A percentile compares a stretch with the other conserved stretches of the same genome.
These are phyloP conservation scores for Nepenthes alata DNA, from an alignment of 179 eudicot genomes.

Conservation along the genomic window DNA sequence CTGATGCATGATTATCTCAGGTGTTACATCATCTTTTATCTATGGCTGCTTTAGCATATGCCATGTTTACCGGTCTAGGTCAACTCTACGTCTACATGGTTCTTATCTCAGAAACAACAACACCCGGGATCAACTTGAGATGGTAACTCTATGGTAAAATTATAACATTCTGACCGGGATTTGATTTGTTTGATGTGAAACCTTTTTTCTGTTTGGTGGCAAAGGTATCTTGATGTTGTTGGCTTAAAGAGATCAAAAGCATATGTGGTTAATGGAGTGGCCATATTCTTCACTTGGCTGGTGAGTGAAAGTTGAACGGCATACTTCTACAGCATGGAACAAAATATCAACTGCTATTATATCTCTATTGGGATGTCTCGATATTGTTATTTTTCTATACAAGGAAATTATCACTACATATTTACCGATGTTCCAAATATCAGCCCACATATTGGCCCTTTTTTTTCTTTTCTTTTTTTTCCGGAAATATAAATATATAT, in stretches of 20 bases:
- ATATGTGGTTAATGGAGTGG: slow-evolving; percentile 36
- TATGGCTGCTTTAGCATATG: slow-evolving; percentile 63
- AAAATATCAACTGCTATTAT: no score
- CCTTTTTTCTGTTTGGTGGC: slow-evolving; percentile 5
- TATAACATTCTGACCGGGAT: neutral
- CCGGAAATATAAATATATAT: no score
- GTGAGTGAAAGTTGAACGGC: slow-evolving; percentile 14
- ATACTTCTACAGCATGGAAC: neutral
- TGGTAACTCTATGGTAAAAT: slow-evolving; percentile 35
- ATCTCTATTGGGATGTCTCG: no score
- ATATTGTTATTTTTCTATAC: no score
- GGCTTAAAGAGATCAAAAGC: slow-evolving; percentile 35
- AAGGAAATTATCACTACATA: no score
- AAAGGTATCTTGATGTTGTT: slow-evolving; percentile 39
- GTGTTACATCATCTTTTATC: slow-evolving; percentile 83
- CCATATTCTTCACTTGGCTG: slow-evolving; percentile 40
- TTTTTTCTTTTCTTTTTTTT: no score
- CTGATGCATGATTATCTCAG: slow-evolving; percentile 31
- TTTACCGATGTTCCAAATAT: no score
- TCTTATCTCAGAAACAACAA: slow-evolving; percentile 78
- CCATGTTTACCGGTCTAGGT: slow-evolving; percentile 64
- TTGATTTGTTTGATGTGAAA: slow-evolving; percentile 6
- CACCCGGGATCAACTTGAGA: slow-evolving; percentile 92
- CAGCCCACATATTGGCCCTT: no score
- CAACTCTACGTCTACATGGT: slow-evolving; percentile 79